Base-by-base conservation (phyloP, 2,329 filamentous ascomycete species). In the Aspergillus fumigatus region DNA sequence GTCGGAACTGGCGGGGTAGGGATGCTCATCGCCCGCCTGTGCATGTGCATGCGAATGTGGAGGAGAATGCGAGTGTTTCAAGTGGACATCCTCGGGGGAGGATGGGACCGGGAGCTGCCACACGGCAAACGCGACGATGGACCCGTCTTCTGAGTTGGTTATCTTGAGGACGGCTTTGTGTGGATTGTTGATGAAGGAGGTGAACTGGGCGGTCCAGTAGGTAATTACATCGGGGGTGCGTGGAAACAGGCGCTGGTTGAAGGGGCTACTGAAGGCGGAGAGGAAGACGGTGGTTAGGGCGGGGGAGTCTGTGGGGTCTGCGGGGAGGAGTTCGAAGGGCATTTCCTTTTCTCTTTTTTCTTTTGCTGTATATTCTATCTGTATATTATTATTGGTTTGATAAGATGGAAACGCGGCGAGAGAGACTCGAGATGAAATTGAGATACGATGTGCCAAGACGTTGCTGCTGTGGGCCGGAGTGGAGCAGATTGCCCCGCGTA, bases 231-330 rank as follows among this genome's bases (percentile, higher is more conserved):
- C 65, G 14, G 62, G 62, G 11, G 59, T 62, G 9, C 35, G 55
- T 3, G 68, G 68, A 50, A 69, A 68, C 58, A 70, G 57, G 17
- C 58, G 56, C 17, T 25, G 55, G 56, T 65, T 64, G 55, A 64
- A 57, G 25, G 53, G 23, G 27, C 61, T 56, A 11, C 52, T 58
- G 65, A 70, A 70, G 47, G 62, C 55, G 50, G 59, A 54, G n/a
- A 61, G 51, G 61, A 68, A 69, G 35, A 66, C 41, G 27, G 61
- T 51, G 0, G 65, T 54, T 3, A 70, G 51, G 4, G 47, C 27
- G 9, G 59, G 35, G 14, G 62, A 59, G 41, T 69, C 67, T n/a
- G 48, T 4, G 21, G 59, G 32, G 4, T 47, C 56, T 8, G 62
- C 62, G 4, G 50, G 47, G 11, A 60, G 52, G 6, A 65, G 19